Percentiles rank a stretch among this genome's conserved stretches.
Conservation (phyloP, 345 rosid species). For the Hibiscus syriacus region DNA sequence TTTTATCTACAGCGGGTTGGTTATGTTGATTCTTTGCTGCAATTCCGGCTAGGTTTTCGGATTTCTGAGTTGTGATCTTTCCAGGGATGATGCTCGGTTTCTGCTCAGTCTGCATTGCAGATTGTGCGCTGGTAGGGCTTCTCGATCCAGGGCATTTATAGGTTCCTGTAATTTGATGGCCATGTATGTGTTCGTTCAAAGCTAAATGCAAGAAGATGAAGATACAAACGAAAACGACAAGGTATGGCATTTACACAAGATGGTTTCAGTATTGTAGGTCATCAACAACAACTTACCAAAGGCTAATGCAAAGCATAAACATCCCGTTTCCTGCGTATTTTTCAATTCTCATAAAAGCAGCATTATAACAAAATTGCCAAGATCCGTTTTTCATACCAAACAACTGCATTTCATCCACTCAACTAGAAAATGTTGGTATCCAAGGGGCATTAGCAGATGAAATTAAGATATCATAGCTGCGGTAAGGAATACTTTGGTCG, state of each 20-base stretch:
- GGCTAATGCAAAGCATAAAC: no score
- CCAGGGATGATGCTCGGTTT: slow-evolving; percentile 10
- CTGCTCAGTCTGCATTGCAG: slow-evolving; percentile 23
- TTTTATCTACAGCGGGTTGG: not conserved
- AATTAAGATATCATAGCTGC: no score
- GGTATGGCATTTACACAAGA: not conserved
- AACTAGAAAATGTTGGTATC: no score
- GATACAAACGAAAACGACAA: not conserved
- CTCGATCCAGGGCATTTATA: slow-evolving; percentile 32
- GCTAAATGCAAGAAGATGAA: not conserved
- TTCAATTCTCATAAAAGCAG: no score
- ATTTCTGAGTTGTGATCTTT: not conserved
- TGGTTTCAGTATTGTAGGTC: not conserved
- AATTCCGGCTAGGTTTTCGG: slow-evolving; percentile 3
- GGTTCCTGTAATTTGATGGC: slow-evolving; percentile 29
- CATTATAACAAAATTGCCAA: no score
- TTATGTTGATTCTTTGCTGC: not conserved
- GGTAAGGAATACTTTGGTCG: no score
- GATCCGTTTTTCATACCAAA: no score
- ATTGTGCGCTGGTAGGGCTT: slow-evolving; percentile 38
- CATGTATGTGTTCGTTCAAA: not conserved
- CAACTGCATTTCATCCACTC: no score
- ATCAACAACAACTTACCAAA: not conserved
- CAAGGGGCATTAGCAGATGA: no score
- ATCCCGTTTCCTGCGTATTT: no score